Evolutionary conservation across 2,329 filamentous ascomycete genomes (phyloP).

Genomic region (Didymella exigua): DNA sequence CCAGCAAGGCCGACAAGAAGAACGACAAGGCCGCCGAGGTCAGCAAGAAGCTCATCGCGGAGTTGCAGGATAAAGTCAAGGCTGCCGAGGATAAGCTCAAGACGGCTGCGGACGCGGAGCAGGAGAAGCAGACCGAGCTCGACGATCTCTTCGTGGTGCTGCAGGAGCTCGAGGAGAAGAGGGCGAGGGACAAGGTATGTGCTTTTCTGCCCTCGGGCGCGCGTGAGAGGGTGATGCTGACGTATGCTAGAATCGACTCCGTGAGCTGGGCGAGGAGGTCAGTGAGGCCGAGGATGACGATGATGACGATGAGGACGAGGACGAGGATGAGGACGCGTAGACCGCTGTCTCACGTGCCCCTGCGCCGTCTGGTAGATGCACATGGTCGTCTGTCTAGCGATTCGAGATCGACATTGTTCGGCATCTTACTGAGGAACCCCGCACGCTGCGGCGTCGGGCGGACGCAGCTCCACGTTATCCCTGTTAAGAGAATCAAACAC

Average conservation of each 20-base stretch:
- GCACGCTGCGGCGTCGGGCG: no score
- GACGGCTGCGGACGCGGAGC: slow-evolving; percentile 41
- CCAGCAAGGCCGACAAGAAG: slow-evolving; percentile 17
- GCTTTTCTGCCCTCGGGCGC: not conserved
- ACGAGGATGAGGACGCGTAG: not conserved
- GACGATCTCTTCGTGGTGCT: slow-evolving; percentile 57
- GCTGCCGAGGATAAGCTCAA: slow-evolving; percentile 41
- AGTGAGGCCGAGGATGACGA: slow-evolving; percentile 50
- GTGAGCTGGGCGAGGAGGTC: slow-evolving; percentile 53
- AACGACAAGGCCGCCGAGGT: slow-evolving; percentile 52
- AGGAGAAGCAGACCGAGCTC: slow-evolving; percentile 54
- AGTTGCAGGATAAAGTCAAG: slow-evolving; percentile 48
- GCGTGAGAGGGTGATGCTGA: slow-evolving; percentile 18
- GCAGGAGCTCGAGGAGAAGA: slow-evolving; percentile 55
- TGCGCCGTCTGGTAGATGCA: no score
- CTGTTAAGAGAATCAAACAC: no score
- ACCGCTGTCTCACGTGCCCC: not conserved
- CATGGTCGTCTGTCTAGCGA: no score
- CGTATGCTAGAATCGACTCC: slow-evolving; percentile 51
- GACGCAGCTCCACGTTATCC: no score
- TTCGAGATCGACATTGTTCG: no score
- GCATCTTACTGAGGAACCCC: no score
- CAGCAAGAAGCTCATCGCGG: slow-evolving; percentile 46
- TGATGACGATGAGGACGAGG: slow-evolving; percentile 36
- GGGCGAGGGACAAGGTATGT: slow-evolving; percentile 46